Evolutionary conservation across 129 eudicot species (phyloP), one percentile per base, ranked within the genome.

Genomic region (Oenanthe sinensis): DNA sequence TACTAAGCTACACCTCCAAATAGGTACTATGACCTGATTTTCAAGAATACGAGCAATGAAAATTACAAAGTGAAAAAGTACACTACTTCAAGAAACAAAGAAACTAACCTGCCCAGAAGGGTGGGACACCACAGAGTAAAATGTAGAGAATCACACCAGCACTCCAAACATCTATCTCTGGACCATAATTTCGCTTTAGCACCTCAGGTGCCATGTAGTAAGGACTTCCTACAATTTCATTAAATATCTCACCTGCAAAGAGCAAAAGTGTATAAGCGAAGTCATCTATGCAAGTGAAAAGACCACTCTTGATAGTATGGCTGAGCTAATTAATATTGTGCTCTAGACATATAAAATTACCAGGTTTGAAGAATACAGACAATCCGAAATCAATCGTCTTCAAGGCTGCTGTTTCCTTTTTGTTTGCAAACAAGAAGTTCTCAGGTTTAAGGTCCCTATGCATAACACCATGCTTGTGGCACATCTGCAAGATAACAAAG

Each of bases 401-500:
- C 30, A 92, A 81, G 5, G 96, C 85, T 24, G 96, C 81, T 22
- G 87, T 90, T 85, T 92, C 97, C 80, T 90, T 90, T 86, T 84
- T 92, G 79, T 90, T 87, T 46, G 87, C 91, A 74, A 82, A 92
- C 85, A 92, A 79, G 79, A 92, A 92, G 82, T 92, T 92, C 77
- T 92, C 97, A 4, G 97, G 97, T 55, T 92, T 92, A 30, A 92
- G 96, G 83, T 92, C 97, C 67, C 97, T 89, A 78, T 92, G 97
- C 89, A 92, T 92, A 24, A 92, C 97, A 17, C 97, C 97, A 65
- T 92, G 91, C 82, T 90, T 90, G 85, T 92, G 97, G 77, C 97
- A 92, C 86, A 84, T 85, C 96, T 92, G 85, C 71, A 83, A 75
- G 22, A 30, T 14, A 63, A 76, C 24, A 40, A 3, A 69, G 24